Base-by-base conservation (phyloP, 2,329 filamentous ascomycete genomes). In the Colletotrichum sp. region DNA sequence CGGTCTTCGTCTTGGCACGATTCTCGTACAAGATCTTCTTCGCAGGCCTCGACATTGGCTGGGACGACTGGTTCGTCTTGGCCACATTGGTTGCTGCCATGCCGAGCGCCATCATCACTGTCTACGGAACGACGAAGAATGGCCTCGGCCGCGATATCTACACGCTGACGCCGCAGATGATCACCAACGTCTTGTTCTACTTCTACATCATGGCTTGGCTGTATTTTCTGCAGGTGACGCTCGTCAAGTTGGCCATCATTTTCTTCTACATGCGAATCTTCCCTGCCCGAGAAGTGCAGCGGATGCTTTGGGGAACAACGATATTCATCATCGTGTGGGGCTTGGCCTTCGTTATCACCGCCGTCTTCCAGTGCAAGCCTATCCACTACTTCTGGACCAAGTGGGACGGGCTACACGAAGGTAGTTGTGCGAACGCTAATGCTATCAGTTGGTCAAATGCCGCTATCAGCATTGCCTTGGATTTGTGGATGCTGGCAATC, bases 241-340 rank as follows among this genome's bases (percentile, higher is more conserved):
- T 88, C 48, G 83, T 87, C 43, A 88, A 89, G 77, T 79, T 88
- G 8, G 86, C 88, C 8, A 84, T 91, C 67, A 82, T 90, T 8
- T 82, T 86, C 77, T 89, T 90, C 81, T 90, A 89, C 80, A 81
- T 88, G 36, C 86, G 87, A 56, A 87, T 90, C 76, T 91, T 91
- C 76, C 86, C 86, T 1, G 78, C 78, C 0, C 74, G 55, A 5
- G 70, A 62, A 5, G 82, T 88, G 5, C 82, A 83, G 18, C 80
- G 81, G 18, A 18, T 86, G 5, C 80, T 88, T 5, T 85, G 83
- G 81, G 83, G 70, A 16, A 86, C 86, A 0, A 78, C 88, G 36
- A 79, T 77, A 36, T 80, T 87, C 73, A 84, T 83, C 71, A 52
- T 80, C 2, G 9, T 82, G 0, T 86, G 82, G 75, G 85, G 86